phyloP scores from a whole-genome alignment of 495 filamentous ascomycete genomes.

The Chaetomidium leptoderma region DNA sequence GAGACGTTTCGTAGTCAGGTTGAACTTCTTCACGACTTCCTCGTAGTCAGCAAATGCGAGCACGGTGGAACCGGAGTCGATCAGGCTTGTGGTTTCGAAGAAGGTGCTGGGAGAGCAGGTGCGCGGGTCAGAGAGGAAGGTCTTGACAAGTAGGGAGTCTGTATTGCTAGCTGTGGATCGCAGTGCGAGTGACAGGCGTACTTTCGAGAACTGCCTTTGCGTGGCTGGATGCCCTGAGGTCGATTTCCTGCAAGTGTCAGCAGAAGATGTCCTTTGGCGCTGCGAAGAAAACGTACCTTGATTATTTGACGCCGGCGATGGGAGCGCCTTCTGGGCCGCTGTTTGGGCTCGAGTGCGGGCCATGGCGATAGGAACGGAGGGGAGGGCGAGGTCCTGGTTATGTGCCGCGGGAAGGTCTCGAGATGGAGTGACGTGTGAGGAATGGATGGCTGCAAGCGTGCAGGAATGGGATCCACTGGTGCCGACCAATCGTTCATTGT shows the following conservation, averaged over 20 bases:
- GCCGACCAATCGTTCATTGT: slow-evolving; percentile 10
- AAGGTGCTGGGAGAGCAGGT: no score
- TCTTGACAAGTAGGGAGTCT: no score
- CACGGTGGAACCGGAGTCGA: no score
- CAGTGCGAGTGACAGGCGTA: no score
- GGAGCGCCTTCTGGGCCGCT: slow-evolving; percentile 18
- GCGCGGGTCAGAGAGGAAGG: no score
- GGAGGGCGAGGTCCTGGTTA: slow-evolving; percentile 16
- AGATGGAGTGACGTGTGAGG: slow-evolving; percentile 19
- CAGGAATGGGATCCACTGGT: slow-evolving; percentile 9
- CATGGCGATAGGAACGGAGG: slow-evolving; percentile 17
- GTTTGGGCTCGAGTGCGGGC: slow-evolving; percentile 23
- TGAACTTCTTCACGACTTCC: no score
- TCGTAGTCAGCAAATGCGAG: no score
- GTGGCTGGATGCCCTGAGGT: slow-evolving; percentile 14
- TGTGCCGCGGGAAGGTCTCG: slow-evolving; percentile 10
- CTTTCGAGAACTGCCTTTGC: slow-evolving; percentile 23
- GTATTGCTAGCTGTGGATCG: no score
- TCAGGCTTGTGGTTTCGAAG: no score
- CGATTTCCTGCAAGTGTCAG: slow-evolving; percentile 23
- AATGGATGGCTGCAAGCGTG: slow-evolving; percentile 18
- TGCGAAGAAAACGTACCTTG: slow-evolving; percentile 23
- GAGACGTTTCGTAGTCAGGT: no score
- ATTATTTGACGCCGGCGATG: slow-evolving; percentile 19
- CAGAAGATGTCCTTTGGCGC: slow-evolving; percentile 21